Evolutionary conservation across 345 rosid species (phyloP).

Genomic region (Pelargonium nanum): DNA sequence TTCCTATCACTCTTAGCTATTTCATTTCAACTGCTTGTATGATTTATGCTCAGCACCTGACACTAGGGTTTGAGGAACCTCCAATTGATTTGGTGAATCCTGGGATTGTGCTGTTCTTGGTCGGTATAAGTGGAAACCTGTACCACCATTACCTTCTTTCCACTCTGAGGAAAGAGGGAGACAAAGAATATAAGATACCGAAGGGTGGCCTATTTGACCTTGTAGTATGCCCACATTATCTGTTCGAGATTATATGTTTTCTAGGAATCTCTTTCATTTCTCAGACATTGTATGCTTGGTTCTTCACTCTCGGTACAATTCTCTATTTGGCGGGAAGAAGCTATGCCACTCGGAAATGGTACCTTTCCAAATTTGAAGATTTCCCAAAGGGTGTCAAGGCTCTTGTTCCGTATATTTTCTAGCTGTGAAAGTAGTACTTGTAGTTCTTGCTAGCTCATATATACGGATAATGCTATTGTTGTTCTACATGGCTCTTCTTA

Average conservation of each 20-base stretch:
- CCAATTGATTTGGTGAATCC: conserved; percentile 24
- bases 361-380: conserved; percentile 52
- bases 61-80: conserved; percentile 33
- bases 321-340: conserved; percentile 56
- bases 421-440: conserved; percentile 5
- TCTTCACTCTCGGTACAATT: conserved; percentile 25
- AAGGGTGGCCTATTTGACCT: conserved; percentile 47
- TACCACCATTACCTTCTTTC: conserved; percentile 70
- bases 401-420: conserved; percentile 47
- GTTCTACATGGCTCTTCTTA: not conserved
- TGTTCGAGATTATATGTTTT: conserved; percentile 55
- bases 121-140: conserved; percentile 60
- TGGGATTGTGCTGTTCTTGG: conserved; percentile 37
- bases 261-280: conserved; percentile 44
- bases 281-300: conserved; percentile 39
- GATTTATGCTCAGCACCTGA: conserved; percentile 36
- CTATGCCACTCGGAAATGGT: conserved; percentile 58
- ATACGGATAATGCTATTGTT: not conserved
- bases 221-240: conserved; percentile 67
- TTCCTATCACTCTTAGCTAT: conserved; percentile 30
- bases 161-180: conserved; percentile 30
- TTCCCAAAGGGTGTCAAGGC: conserved; percentile 46
- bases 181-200: conserved; percentile 54
- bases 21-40: conserved; percentile 22
- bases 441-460: not conserved